These are phyloP conservation scores for Penicillium frequentans DNA, from an alignment of 2,329 filamentous ascomycete species.

Conservation along the genomic window DNA sequence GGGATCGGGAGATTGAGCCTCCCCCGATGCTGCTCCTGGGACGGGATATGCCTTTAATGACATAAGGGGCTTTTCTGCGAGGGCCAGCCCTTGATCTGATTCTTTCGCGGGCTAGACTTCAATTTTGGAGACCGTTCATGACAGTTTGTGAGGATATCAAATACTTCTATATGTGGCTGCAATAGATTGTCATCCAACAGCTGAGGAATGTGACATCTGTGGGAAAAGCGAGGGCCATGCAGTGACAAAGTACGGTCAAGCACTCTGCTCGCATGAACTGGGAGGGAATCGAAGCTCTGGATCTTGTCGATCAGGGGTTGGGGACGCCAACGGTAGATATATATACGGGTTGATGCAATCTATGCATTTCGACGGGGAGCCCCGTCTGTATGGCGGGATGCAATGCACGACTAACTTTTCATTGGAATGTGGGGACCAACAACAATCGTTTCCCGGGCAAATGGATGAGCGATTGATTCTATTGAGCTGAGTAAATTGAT, in stretches of 20 bases:
- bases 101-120: background rate
- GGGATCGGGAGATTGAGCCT: background rate
- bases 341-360: slow-evolving; percentile 13
- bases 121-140: background rate
- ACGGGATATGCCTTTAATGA: background rate
- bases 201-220: slow-evolving; percentile 20
- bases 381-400: slow-evolving; percentile 16
- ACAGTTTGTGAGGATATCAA: background rate
- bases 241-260: background rate
- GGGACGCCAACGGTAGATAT: slow-evolving; percentile 11
- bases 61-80: slow-evolving; percentile 4
- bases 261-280: slow-evolving; percentile 7
- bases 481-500: background rate
- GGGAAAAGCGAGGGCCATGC: slow-evolving; percentile 19
- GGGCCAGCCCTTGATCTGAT: slow-evolving; percentile 1
- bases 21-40: background rate
- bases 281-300: slow-evolving; percentile 2
- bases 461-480: background rate
- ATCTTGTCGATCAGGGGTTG: slow-evolving; percentile 21
- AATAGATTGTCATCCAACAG: slow-evolving; percentile 2
- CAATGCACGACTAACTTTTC: slow-evolving; percentile 24
- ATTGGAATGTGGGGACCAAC: slow-evolving; percentile 25
- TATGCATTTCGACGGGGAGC: slow-evolving; percentile 10
- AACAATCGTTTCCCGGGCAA: background rate
- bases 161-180: slow-evolving; percentile 2